Percentiles rank a stretch among this genome's conserved stretches.
phyloP scores from a whole-genome alignment of 2,329 filamentous ascomycete genomes.

The Nothophoma quercina region DNA sequence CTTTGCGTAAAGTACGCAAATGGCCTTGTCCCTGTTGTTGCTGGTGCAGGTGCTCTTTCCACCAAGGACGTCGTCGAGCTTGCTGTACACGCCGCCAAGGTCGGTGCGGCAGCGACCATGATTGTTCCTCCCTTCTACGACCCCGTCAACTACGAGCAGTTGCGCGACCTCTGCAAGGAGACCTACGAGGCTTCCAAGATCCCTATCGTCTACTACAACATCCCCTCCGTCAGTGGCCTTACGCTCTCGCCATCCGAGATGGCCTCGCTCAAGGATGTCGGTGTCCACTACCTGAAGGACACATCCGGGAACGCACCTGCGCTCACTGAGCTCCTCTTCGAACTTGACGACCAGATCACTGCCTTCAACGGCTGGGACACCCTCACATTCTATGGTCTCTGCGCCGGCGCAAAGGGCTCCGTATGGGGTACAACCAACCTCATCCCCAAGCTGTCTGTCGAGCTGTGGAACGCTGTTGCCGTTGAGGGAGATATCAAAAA shows the following conservation, averaged over 20 bases:
- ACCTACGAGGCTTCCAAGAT: slow-evolving; percentile 52
- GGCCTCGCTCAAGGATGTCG: slow-evolving; percentile 54
- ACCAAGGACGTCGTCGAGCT: slow-evolving; percentile 54
- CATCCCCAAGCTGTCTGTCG: slow-evolving; percentile 58
- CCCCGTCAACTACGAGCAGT: slow-evolving; percentile 50
- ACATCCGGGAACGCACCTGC: slow-evolving; percentile 61
- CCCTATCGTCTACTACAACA: slow-evolving; percentile 62
- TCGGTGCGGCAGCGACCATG: slow-evolving; percentile 56
- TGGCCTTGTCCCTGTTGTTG: slow-evolving; percentile 54
- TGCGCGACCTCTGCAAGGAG: slow-evolving; percentile 53
- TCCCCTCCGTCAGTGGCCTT: slow-evolving; percentile 57
- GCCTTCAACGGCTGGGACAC: slow-evolving; percentile 64
- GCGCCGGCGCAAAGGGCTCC: slow-evolving; percentile 58
- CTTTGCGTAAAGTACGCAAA: slow-evolving; percentile 48
- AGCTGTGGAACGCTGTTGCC: slow-evolving; percentile 58
- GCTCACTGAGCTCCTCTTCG: slow-evolving; percentile 59
- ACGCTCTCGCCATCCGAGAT: slow-evolving; percentile 54
- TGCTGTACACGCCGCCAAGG: slow-evolving; percentile 50
- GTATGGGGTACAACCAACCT: slow-evolving; percentile 62
- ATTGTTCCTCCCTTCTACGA: slow-evolving; percentile 62
- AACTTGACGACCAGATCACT: slow-evolving; percentile 52
- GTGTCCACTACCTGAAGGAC: slow-evolving; percentile 61
- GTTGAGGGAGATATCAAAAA: slow-evolving; percentile 53
- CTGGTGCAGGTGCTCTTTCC: slow-evolving; percentile 56
- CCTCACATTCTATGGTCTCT: slow-evolving; percentile 61